phyloP scores from a whole-genome alignment of 2,329 filamentous ascomycete species.

The Teratosphaeria zuluensis region DNA sequence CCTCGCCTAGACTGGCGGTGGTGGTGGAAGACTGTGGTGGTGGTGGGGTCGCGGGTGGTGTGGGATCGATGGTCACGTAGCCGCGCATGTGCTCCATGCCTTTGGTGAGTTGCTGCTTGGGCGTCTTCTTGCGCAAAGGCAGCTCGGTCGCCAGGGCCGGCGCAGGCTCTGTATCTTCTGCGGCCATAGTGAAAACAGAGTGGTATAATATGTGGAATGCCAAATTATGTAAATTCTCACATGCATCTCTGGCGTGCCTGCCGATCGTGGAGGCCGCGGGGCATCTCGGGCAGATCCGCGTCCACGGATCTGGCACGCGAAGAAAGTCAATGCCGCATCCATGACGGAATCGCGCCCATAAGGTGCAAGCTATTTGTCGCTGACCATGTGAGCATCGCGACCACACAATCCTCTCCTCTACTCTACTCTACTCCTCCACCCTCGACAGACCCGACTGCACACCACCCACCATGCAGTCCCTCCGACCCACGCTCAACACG shows the following conservation, averaged over 20 bases:
- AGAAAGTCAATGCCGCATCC: neutral
- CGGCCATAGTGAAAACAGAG: neutral
- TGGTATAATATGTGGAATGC: neutral
- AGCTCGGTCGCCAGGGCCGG: neutral
- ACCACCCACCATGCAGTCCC: slow-evolving; percentile 16
- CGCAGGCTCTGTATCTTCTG: neutral
- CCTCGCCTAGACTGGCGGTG: slow-evolving; percentile 19
- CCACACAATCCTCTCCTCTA: neutral
- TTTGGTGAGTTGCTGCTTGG: slow-evolving; percentile 38
- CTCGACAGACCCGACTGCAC: neutral
- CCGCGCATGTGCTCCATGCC: slow-evolving; percentile 45
- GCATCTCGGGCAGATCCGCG: neutral
- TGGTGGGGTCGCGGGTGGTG: slow-evolving; percentile 15
- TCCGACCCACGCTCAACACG: slow-evolving; percentile 15
- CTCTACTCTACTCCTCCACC: neutral
- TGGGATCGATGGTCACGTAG: slow-evolving; percentile 34
- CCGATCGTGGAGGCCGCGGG: neutral
- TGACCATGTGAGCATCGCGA: neutral
- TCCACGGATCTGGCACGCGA: neutral
- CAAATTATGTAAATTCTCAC: neutral
- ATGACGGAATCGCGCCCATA: neutral
- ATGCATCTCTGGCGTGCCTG: neutral
- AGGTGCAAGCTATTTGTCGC: neutral
- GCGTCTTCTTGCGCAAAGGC: slow-evolving; percentile 14
- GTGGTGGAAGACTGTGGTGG: neutral